These are phyloP conservation scores for Pontederia crassipes DNA, from an alignment of 176 grass and related monocot genomes.

Conservation along the genomic window DNA sequence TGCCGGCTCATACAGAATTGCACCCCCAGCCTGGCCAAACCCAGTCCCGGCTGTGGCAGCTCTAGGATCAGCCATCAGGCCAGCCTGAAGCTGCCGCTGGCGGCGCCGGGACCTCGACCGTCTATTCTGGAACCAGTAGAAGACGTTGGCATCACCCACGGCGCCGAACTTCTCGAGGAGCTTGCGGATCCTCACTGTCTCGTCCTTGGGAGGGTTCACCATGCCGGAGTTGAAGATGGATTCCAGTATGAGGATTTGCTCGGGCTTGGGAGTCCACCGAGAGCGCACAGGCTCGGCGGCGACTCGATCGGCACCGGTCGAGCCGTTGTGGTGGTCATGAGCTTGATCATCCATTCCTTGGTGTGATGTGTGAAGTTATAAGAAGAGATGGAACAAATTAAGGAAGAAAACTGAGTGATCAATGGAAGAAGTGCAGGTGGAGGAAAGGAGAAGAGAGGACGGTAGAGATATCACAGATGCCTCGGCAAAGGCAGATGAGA, in stretches of 20 bases:
- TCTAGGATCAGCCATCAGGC: neutral
- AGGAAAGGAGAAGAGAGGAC: neutral
- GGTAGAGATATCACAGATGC: too few relatives aligned
- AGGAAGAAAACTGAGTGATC: neutral
- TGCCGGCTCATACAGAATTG: neutral
- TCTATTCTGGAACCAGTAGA: slow-evolving; percentile 19
- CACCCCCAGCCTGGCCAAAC: neutral
- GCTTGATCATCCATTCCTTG: slow-evolving; percentile 1
- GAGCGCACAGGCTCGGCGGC: neutral
- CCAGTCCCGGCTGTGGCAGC: too few relatives aligned
- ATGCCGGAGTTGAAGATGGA: slow-evolving; percentile 16
- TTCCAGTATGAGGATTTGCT: slow-evolving; percentile 12
- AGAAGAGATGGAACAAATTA: neutral
- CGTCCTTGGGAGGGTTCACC: slow-evolving; percentile 13
- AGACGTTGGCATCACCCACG: slow-evolving; percentile 16
- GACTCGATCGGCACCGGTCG: neutral
- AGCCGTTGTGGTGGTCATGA: neutral
- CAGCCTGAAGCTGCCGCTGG: slow-evolving; percentile 5
- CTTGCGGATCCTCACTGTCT: slow-evolving; percentile 13
- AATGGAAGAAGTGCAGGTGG: neutral
- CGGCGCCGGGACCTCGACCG: slow-evolving; percentile 7
- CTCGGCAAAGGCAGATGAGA: too few relatives aligned
- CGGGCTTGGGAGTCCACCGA: slow-evolving; percentile 10
- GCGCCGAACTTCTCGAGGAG: slow-evolving; percentile 16
- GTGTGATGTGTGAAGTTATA: too few relatives aligned